A percentile compares a stretch with the other conserved stretches of the same genome.
Conservation (phyloP, 441 rosid species). For the Bocquillonia castaneifolia region DNA sequence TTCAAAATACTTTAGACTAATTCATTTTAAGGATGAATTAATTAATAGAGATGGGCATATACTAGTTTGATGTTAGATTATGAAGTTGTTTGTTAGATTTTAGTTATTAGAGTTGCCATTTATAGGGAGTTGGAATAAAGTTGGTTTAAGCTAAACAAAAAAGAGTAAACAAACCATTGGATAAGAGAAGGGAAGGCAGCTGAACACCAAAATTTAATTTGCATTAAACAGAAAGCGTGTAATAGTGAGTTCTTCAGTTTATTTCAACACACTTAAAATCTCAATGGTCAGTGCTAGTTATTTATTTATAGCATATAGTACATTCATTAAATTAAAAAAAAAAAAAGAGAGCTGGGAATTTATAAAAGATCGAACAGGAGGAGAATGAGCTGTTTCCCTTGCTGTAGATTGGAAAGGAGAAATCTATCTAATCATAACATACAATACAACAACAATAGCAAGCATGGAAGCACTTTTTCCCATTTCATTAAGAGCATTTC, state of each 20-base stretch:
- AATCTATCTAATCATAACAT: slow-evolving; percentile 3
- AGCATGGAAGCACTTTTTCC: slow-evolving; percentile 17
- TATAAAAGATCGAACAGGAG: not conserved
- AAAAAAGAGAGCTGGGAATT: too few relatives aligned
- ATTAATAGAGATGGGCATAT: too few relatives aligned
- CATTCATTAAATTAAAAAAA: too few relatives aligned
- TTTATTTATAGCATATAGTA: too few relatives aligned
- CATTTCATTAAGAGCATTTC: slow-evolving; percentile 25
- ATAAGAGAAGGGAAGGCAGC: not conserved
- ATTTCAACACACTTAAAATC: not conserved
- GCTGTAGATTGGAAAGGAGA: slow-evolving; percentile 17
- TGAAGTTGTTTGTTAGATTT: too few relatives aligned
- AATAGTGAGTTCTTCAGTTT: not conserved
- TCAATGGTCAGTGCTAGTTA: not conserved
- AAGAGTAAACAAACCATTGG: not conserved
- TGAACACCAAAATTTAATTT: slow-evolving; percentile 1
- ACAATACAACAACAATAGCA: not conserved
- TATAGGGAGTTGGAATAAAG: slow-evolving; percentile 1
- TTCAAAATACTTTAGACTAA: too few relatives aligned
- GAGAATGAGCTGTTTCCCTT: slow-evolving; percentile 28
- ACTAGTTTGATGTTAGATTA: too few relatives aligned
- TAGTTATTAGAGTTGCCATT: too few relatives aligned
- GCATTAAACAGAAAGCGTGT: not conserved
- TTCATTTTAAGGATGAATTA: too few relatives aligned
- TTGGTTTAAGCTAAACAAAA: not conserved